phyloP scores from a whole-genome alignment of 352 stramenopile genomes.

The Globisporangium radiosum region DNA sequence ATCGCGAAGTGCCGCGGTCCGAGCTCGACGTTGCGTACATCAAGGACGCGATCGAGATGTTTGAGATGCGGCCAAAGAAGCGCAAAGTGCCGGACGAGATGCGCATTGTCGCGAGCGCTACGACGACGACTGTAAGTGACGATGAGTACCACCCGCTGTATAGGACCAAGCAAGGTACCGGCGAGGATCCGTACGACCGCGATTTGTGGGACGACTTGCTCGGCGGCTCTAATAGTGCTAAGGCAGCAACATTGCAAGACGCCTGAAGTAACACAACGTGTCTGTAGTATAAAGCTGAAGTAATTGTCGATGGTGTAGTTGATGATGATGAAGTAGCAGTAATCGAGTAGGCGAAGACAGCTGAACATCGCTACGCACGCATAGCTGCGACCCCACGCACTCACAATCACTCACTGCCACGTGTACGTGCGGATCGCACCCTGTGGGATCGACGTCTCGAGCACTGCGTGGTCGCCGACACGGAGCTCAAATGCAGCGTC shows the following conservation, averaged over 20 bases:
- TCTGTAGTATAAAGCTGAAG: neutral
- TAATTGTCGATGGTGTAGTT: too few species aligned
- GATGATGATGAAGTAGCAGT: too few species aligned
- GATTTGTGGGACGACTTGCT: slow-evolving; percentile 69
- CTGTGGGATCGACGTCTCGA: slow-evolving; percentile 46
- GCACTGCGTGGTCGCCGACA: slow-evolving; percentile 22
- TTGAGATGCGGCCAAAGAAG: slow-evolving; percentile 71
- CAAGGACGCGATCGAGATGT: slow-evolving; percentile 74
- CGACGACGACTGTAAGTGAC: slow-evolving; percentile 7
- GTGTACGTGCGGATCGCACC: slow-evolving; percentile 68
- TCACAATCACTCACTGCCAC: slow-evolving; percentile 34
- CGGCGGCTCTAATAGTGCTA: slow-evolving; percentile 10
- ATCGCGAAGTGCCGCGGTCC: slow-evolving; percentile 50
- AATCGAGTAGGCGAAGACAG: too few species aligned
- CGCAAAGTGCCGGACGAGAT: slow-evolving; percentile 68
- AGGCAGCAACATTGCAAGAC: neutral
- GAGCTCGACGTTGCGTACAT: slow-evolving; percentile 61
- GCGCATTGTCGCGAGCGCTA: slow-evolving; percentile 33
- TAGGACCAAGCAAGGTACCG: slow-evolving; percentile 12
- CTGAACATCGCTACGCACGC: too few species aligned
- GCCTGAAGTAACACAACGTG: neutral
- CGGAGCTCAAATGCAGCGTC: slow-evolving; percentile 57
- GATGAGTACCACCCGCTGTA: slow-evolving; percentile 41
- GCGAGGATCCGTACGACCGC: slow-evolving; percentile 47
- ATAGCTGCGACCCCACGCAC: too few species aligned